Base-by-base conservation (phyloP, 768 basidiomycete species). In the Asterophora lycoperdoides region DNA sequence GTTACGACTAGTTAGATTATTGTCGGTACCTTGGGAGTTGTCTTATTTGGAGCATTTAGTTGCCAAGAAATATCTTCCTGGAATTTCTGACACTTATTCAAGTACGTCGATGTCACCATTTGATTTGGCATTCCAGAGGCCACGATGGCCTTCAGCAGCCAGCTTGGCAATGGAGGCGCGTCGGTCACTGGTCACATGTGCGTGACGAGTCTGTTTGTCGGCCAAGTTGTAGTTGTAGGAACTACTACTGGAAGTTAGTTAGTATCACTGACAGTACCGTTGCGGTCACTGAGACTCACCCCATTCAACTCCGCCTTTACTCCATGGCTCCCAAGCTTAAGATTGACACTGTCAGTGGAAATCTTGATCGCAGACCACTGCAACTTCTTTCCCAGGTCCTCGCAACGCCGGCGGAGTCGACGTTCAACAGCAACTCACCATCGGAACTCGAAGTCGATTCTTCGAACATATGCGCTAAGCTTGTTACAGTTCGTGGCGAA, bases 401-500 rank as follows among this genome's bases (percentile, higher is more conserved):
- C n/a, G 28, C 26, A 14, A 29, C 15, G 8, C 14, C 36, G 3
- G 35, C 36, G 3, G 35, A 38, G 43, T 44, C 17, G 6, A 20
- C 36, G n/a, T 35, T 23, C 23, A n/a, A 29, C 8, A 46, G 20
- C 26, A 36, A 33, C 44, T 37, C 33, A 23, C 26, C 33, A 43
- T 38, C 46, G 6, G 41, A 35, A 29, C 15, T 18, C 14, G 34
- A 28, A 17, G 20, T 29, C 30, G 28, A 46, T 30, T 15, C 53
- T 32, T 49, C 60, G n/a, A 56, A 68, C 75, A 68, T 84, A 79
- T 89, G 87, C 75, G 87, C 87, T 15, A 88, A 85, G 59, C 67
- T 89, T 7, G 65, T 83, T 19, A 88, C 86, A 0, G 68, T 67
- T 2, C 80, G 75, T 45, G 60, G 72, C n/a, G 85, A 84, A 8